phyloP scores from a whole-genome alignment of 2,329 filamentous ascomycete genomes.

The Bipolaris cookei region DNA sequence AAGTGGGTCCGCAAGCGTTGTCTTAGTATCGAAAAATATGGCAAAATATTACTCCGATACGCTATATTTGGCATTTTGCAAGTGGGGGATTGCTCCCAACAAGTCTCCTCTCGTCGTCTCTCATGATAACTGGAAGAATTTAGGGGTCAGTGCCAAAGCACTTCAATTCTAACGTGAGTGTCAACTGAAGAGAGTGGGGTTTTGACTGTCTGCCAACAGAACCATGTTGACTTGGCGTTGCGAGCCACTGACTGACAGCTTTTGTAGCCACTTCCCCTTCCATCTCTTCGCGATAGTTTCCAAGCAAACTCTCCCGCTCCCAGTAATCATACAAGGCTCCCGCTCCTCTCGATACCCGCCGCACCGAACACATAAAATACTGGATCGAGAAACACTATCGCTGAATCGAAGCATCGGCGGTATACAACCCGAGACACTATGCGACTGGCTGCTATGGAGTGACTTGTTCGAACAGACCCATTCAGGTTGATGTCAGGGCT shows the following conservation, averaged over 20 bases:
- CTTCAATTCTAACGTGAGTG: no score
- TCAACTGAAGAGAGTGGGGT: no score
- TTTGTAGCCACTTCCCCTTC: background rate
- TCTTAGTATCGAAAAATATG: background rate
- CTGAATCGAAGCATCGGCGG: slow-evolving; percentile 26
- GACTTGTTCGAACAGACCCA: slow-evolving; percentile 19
- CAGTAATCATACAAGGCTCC: slow-evolving; percentile 27
- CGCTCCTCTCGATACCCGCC: slow-evolving; percentile 23
- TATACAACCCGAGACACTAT: slow-evolving; percentile 27
- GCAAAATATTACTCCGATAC: background rate
- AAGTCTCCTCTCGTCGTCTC: no score
- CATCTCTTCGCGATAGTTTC: slow-evolving; percentile 20
- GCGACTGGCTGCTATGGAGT: slow-evolving; percentile 15
- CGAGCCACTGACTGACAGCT: background rate
- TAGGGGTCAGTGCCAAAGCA: no score
- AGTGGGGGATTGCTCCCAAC: background rate
- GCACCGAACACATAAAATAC: slow-evolving; percentile 13
- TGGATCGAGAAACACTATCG: slow-evolving; percentile 15
- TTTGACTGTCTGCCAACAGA: background rate
- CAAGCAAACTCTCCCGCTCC: slow-evolving; percentile 17
- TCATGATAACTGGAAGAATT: no score
- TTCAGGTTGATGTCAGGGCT: slow-evolving; percentile 11
- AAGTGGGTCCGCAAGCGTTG: background rate
- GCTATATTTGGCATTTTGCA: background rate
- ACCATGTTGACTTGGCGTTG: background rate